Percentiles rank a stretch among this genome's conserved stretches.
phyloP scores from a whole-genome alignment of 179 eudicot species.

The Sideroxylon spinosum region DNA sequence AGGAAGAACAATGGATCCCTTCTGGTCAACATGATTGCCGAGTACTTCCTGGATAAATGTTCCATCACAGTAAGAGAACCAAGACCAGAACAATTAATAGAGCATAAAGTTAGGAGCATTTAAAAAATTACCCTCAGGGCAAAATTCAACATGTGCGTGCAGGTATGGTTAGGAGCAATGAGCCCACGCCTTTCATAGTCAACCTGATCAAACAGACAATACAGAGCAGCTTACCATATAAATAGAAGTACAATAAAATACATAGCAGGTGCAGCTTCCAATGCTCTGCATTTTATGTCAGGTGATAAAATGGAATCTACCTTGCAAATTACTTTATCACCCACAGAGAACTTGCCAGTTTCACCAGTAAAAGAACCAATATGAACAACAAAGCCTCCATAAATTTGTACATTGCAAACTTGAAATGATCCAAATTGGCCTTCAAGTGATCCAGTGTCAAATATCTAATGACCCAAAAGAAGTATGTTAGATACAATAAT shows the following conservation, averaged over 20 bases:
- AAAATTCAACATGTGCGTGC: slow-evolving; percentile 96
- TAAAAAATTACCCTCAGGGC: slow-evolving; percentile 71
- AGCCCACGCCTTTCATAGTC: slow-evolving; percentile 74
- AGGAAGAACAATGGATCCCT: slow-evolving; percentile 96
- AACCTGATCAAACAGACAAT: slow-evolving; percentile 48
- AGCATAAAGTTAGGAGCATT: not conserved
- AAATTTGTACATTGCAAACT: slow-evolving; percentile 74
- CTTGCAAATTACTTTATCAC: slow-evolving; percentile 85
- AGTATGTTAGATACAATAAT: slow-evolving; percentile 7
- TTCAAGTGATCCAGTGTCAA: slow-evolving; percentile 81
- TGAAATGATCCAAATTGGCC: slow-evolving; percentile 66
- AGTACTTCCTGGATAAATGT: slow-evolving; percentile 72
- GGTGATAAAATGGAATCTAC: slow-evolving; percentile 29
- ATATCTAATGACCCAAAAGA: slow-evolving; percentile 53
- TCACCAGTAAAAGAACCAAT: slow-evolving; percentile 64
- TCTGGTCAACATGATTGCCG: slow-evolving; percentile 93
- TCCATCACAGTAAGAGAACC: not conserved
- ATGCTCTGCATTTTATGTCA: not conserved
- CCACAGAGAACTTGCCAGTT: slow-evolving; percentile 56
- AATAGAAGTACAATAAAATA: not conserved
- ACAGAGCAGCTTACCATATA: not conserved
- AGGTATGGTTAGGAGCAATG: slow-evolving; percentile 98
- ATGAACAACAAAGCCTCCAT: slow-evolving; percentile 88
- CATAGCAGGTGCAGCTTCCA: not conserved
- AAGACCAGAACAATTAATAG: not conserved